Evolutionary conservation across 768 basidiomycete species (phyloP).

Genomic region (Russula sp.): DNA sequence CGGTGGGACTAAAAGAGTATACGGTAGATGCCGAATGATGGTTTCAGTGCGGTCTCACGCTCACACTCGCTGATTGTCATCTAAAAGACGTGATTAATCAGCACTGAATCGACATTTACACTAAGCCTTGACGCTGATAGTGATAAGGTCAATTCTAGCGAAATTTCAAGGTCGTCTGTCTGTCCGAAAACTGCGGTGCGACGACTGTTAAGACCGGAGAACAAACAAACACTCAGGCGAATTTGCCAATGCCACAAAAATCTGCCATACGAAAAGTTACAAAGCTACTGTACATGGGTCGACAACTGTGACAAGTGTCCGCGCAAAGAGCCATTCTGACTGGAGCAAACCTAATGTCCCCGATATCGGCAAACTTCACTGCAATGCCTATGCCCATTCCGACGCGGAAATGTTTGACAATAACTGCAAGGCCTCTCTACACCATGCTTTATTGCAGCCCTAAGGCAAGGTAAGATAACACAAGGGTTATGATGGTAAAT

Average conservation of each 20-base stretch:
- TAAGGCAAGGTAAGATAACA: background rate
- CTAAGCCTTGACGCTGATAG: no score
- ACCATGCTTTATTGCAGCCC: background rate
- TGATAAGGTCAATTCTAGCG: no score
- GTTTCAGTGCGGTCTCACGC: no score
- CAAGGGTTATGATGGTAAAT: background rate
- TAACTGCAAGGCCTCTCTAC: constrained; percentile 5
- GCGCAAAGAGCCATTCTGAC: background rate
- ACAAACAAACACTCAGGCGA: no score
- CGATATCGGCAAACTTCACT: background rate
- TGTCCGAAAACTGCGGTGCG: no score
- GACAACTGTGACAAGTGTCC: background rate
- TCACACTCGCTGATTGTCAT: no score
- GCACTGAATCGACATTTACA: no score
- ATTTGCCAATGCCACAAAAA: no score
- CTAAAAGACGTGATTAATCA: no score
- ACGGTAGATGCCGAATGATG: background rate
- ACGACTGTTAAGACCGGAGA: no score
- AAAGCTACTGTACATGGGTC: background rate
- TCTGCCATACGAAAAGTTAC: background rate
- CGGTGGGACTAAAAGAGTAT: background rate
- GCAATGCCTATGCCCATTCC: background rate
- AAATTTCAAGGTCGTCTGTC: background rate
- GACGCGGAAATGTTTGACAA: constrained; percentile 9
- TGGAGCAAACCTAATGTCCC: background rate